Evolutionary conservation across 2,329 filamentous ascomycete genomes (phyloP).

Genomic region (Venturia pyrina): DNA sequence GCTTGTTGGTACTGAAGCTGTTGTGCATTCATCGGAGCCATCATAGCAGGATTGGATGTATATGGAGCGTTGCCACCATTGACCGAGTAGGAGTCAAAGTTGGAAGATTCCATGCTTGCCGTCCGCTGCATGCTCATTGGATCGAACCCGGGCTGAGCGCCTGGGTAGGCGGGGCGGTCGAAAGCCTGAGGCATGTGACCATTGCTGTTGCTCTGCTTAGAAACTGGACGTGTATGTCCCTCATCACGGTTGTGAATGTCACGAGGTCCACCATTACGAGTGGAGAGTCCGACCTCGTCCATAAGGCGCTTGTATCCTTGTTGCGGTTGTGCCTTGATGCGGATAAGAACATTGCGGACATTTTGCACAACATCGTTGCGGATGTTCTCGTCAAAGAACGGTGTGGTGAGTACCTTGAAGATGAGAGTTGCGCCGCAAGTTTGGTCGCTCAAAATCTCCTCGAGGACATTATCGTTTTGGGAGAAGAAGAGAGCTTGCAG

Average conservation of each 20-base stretch:
- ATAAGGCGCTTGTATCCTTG: slow-evolving; percentile 98
- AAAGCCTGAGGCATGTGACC: slow-evolving; percentile 24
- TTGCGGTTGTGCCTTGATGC: slow-evolving; percentile 84
- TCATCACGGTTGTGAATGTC: slow-evolving; percentile 15
- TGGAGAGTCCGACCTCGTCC: slow-evolving; percentile 91
- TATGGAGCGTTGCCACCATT: slow-evolving; percentile 26
- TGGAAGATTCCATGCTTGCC: slow-evolving; percentile 39
- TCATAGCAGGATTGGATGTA: slow-evolving; percentile 15
- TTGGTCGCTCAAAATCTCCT: slow-evolving; percentile 84
- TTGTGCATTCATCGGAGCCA: slow-evolving; percentile 11
- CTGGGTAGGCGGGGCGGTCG: slow-evolving; percentile 27
- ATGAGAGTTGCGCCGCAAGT: slow-evolving; percentile 90
- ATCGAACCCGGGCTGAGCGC: slow-evolving; percentile 29
- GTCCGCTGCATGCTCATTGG: slow-evolving; percentile 35
- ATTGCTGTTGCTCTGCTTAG: slow-evolving; percentile 23
- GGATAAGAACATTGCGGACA: slow-evolving; percentile 76
- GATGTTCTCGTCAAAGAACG: slow-evolving; percentile 91
- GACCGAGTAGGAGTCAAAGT: slow-evolving; percentile 35
- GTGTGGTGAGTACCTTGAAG: slow-evolving; percentile 96
- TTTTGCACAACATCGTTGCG: slow-evolving; percentile 83
- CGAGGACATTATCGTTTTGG: slow-evolving; percentile 71
- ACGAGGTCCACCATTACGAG: slow-evolving; percentile 30
- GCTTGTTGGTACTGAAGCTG: slow-evolving; percentile 13
- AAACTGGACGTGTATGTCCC: slow-evolving; percentile 22
- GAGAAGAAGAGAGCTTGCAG: slow-evolving; percentile 89